Percentiles rank a stretch among this genome's conserved stretches.
phyloP scores from a whole-genome alignment of 441 rosid genomes.

The Hura crepitans region DNA sequence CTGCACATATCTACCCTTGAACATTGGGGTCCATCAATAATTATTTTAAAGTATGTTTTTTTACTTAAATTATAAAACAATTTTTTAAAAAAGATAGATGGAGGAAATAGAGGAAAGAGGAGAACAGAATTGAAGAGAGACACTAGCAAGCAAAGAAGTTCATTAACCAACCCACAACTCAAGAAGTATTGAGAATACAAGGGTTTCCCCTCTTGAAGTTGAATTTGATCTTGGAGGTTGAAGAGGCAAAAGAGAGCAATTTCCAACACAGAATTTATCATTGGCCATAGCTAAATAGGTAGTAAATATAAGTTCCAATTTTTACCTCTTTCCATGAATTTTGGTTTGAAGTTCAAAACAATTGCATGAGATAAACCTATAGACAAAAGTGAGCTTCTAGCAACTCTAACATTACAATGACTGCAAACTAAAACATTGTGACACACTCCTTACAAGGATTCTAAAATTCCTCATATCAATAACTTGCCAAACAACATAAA shows the following conservation, averaged over 20 bases:
- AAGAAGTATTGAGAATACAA: background rate
- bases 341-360: background rate
- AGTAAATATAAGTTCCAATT: background rate
- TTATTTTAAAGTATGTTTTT: background rate
- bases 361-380: background rate
- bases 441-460: background rate
- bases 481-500: background rate
- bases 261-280: no score
- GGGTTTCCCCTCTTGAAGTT: no score
- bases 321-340: background rate
- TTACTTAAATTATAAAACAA: background rate
- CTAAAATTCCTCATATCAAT: background rate
- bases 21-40: background rate
- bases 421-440: background rate
- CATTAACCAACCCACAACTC: background rate
- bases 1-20: background rate
- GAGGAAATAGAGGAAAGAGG: background rate
- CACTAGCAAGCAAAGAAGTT: background rate
- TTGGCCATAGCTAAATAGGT: background rate
- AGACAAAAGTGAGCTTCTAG: background rate
- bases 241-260: no score
- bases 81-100: background rate
- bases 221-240: no score
- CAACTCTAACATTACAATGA: background rate
- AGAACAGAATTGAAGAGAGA: background rate